phyloP scores from a whole-genome alignment of 1,284 basidiomycete species.

The Microbotryum scabiosae region DNA sequence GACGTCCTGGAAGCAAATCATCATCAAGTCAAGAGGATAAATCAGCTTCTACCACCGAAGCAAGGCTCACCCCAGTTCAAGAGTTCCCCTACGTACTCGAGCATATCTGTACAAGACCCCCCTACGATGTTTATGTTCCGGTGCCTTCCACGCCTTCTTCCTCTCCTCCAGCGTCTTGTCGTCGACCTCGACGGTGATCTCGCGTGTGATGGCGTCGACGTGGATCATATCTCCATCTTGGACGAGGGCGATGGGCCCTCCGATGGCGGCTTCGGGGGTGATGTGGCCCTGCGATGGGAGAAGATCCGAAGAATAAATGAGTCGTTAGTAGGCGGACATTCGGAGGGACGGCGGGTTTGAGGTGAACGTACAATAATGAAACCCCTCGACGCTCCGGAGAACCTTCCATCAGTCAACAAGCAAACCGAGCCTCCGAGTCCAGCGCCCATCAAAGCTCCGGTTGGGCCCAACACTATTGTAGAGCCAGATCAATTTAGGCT shows the following conservation, averaged over 20 bases:
- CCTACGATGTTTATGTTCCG: too few relatives aligned
- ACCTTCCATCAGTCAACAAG: slow-evolving; percentile 76
- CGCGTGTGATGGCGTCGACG: slow-evolving; percentile 39
- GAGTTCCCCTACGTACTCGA: too few relatives aligned
- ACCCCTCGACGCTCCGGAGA: slow-evolving; percentile 58
- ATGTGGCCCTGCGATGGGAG: slow-evolving; percentile 5
- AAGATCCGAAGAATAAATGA: too few relatives aligned
- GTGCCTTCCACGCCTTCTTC: slow-evolving; percentile 11
- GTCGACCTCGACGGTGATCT: slow-evolving; percentile 35
- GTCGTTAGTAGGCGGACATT: too few relatives aligned
- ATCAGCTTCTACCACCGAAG: too few relatives aligned
- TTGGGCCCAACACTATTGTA: slow-evolving; percentile 46
- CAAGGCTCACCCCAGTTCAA: too few relatives aligned
- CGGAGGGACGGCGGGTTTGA: neutral
- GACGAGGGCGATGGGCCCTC: slow-evolving; percentile 40
- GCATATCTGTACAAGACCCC: too few relatives aligned
- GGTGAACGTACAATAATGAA: slow-evolving; percentile 35
- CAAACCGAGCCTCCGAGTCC: slow-evolving; percentile 83
- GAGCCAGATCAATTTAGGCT: neutral
- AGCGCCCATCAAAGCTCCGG: slow-evolving; percentile 79
- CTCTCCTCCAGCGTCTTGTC: neutral
- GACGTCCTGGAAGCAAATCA: too few relatives aligned
- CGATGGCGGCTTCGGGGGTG: slow-evolving; percentile 37
- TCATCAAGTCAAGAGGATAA: too few relatives aligned
- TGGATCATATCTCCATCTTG: slow-evolving; percentile 41